A percentile compares a stretch with the other conserved stretches of the same genome.
Evolutionary conservation across 345 rosid genomes (phyloP).

Genomic region (Eucalyptus erythrocorys): DNA sequence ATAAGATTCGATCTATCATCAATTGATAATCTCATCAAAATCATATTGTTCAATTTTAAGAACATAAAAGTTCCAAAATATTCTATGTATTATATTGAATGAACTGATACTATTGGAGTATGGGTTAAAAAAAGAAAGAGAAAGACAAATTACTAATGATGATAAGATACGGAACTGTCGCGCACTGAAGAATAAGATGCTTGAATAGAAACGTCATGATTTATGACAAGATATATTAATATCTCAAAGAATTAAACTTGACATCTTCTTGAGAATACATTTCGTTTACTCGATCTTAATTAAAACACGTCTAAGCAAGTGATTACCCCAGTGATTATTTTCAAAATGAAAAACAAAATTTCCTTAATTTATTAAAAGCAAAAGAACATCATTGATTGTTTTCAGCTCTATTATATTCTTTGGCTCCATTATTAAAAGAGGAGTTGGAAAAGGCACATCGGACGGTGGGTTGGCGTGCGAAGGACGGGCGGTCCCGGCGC

Average conservation of each 20-base stretch:
- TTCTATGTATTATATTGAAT: not conserved
- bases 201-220: not conserved
- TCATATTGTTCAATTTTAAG: accelerated
- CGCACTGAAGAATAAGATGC: not conserved
- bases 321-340: not conserved
- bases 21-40: accelerated
- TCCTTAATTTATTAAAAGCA: not conserved
- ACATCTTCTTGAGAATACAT: not conserved
- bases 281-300: not conserved
- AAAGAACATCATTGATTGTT: not conserved
- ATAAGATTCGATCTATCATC: not conserved
- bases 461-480: not conserved
- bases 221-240: not conserved
- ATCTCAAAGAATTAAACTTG: not conserved
- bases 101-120: not conserved
- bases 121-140: no score
- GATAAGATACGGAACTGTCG: not conserved
- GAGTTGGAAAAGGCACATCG: not conserved
- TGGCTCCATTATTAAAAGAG: not conserved
- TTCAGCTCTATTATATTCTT: not conserved
- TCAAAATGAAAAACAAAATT: not conserved
- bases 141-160: not conserved
- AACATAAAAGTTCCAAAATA: not conserved
- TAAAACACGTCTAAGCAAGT: not conserved
- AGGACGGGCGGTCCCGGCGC: not conserved